Conservation (phyloP, 495 filamentous ascomycete species). For the Chaetomium cochliodes region DNA sequence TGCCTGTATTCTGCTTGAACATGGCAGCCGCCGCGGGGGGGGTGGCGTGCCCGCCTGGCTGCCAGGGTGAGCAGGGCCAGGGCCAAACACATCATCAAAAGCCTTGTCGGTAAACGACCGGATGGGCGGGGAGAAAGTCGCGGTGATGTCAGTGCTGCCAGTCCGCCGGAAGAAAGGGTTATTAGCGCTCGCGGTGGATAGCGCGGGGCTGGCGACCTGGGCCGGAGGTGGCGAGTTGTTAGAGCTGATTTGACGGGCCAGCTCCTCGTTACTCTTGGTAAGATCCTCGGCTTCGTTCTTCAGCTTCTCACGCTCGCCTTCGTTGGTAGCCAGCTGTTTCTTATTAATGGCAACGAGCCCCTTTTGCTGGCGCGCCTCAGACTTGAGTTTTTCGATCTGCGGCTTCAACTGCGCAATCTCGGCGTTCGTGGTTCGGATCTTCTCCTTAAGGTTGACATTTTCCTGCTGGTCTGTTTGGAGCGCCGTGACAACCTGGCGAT, state of each 20-base stretch:
- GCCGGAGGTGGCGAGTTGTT: conserved; percentile 39
- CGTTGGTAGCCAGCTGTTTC: conserved; percentile 88
- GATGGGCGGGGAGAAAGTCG: conserved; percentile 51
- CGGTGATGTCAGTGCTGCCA: conserved; percentile 64
- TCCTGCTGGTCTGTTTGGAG: conserved; percentile 86
- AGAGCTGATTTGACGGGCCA: conserved; percentile 45
- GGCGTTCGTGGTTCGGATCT: conserved; percentile 75
- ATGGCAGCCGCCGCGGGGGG: conserved; percentile 60
- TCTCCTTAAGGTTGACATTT: conserved; percentile 80
- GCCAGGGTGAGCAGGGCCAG: conserved; percentile 32
- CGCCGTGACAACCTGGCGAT: conserved; percentile 68
- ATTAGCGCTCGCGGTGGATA: conserved; percentile 72
- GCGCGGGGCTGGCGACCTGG: conserved; percentile 61
- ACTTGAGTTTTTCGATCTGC: conserved; percentile 84
- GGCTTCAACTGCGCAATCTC: conserved; percentile 81
- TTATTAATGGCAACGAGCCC: conserved; percentile 96
- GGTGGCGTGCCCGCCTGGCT: conserved; percentile 45
- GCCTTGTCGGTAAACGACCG: conserved; percentile 57
- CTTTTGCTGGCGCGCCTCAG: conserved; percentile 88
- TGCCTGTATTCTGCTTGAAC: conserved; percentile 61
- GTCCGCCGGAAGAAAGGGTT: conserved; percentile 89
- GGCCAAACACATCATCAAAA: conserved; percentile 90
- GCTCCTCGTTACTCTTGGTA: conserved; percentile 60
- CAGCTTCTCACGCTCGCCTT: conserved; percentile 80
- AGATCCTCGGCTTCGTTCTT: conserved; percentile 73